Evolutionary conservation across 2,329 filamentous ascomycete species (phyloP), one percentile per base, ranked within the genome.

Genomic region (Alternaria ethzedia): DNA sequence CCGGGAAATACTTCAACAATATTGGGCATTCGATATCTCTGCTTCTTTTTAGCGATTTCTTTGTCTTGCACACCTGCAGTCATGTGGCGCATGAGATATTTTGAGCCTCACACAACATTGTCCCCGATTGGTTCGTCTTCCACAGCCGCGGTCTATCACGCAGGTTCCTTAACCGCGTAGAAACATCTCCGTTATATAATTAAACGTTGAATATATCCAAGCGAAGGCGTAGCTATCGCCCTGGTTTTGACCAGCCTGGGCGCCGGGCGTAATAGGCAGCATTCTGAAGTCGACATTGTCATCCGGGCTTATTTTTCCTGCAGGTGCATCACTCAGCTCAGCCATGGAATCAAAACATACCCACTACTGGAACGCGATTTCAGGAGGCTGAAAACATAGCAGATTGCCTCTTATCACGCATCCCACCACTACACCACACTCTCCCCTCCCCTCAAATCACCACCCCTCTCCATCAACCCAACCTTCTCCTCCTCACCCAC

Each of bases 401-500:
- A n/a, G 7, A 13, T 13, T 30, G 0, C 36, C 36, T 41, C 36
- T n/a, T 41, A n/a, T 41, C 36, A 41, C 2, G 15, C 4, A 17
- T 17, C 36, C 6, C 6, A 12, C 30, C 5, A 17, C 28, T 61
- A 61, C 45, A 46, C 59, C 20, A 52, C 32, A 10, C 46, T 51
- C n/a, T 57, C 45, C 9, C 26, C n/a, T 9, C 52, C 17, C 6
- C 52, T 36, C 26, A 61, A 17, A 26, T 57, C 59, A 11, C 59
- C 59, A 11, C 59, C 52, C 5, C 23, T 51, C 25, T 28, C 20
- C 59, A 61, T 61, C 59, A 57, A 23, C 25, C 36, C 46, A 6
- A 41, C 21, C 26, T 51, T 61, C 26, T 51, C 59, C 8, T 45
- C 52, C 4, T 61, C 59, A 4, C 36, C 54, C 15, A 52, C 59